Evolutionary conservation across 2,329 filamentous ascomycete genomes (phyloP).

Genomic region (Ampelomyces quisqualis): DNA sequence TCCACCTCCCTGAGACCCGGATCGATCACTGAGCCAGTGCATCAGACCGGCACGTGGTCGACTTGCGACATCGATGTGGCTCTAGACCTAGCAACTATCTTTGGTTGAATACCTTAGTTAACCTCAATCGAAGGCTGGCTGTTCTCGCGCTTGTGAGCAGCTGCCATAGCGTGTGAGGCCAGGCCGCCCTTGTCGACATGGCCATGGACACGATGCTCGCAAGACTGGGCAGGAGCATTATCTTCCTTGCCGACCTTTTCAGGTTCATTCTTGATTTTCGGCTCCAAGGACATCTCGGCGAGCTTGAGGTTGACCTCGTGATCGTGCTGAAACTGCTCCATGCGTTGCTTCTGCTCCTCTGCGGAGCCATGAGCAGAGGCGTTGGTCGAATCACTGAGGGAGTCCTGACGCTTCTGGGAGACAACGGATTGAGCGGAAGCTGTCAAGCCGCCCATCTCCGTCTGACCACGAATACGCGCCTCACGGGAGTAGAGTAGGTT

Average conservation of each 20-base stretch:
- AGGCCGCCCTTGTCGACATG: no score
- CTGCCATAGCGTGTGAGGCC: no score
- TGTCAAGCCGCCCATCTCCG: slow-evolving; percentile 36
- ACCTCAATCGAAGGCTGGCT: slow-evolving; percentile 4
- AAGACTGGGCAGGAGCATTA: no score
- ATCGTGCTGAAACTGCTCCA: slow-evolving; percentile 7
- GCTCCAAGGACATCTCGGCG: slow-evolving; percentile 4
- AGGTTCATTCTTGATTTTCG: slow-evolving; percentile 1
- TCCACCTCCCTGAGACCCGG: neutral
- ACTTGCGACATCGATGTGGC: no score
- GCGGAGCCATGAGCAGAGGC: slow-evolving; percentile 4
- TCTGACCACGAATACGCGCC: slow-evolving; percentile 33
- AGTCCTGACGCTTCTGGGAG: slow-evolving; percentile 9
- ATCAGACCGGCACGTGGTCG: no score
- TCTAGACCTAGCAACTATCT: no score
- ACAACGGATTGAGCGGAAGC: slow-evolving; percentile 26
- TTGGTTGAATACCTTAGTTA: neutral
- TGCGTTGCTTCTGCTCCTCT: slow-evolving; percentile 6
- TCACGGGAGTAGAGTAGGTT: slow-evolving; percentile 34
- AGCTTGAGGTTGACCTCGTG: slow-evolving; percentile 6
- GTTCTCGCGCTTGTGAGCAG: slow-evolving; percentile 15
- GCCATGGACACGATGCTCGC: no score
- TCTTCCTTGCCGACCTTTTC: neutral
- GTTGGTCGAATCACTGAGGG: slow-evolving; percentile 18
- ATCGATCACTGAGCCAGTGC: no score